A percentile compares a stretch with the other conserved stretches of the same genome.
phyloP scores from a whole-genome alignment of 108 stramenopile species.

The Fragilariopsis cylindrus region DNA sequence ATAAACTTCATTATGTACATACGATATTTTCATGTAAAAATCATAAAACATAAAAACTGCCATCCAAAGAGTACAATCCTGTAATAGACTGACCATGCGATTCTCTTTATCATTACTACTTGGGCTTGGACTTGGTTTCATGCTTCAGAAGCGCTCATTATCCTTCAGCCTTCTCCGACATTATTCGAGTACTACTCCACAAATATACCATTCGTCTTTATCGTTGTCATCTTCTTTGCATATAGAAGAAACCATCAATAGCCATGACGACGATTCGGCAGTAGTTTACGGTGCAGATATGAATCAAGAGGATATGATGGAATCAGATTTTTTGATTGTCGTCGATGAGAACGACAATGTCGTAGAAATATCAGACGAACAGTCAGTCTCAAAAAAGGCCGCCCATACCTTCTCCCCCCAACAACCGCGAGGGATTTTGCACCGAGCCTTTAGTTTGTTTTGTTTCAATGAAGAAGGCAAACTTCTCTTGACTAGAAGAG shows the following conservation, averaged over 20 bases:
- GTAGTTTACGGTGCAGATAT: conserved; percentile 36
- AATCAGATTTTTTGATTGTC: conserved; percentile 44
- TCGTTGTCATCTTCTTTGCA: not conserved
- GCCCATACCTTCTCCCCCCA: conserved; percentile 39
- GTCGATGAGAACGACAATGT: conserved; percentile 41
- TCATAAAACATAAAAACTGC: not conserved
- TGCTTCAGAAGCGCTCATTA: conserved; percentile 1
- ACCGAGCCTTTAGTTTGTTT: conserved; percentile 88
- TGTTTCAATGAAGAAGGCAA: conserved; percentile 70
- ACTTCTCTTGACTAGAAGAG: conserved; percentile 67
- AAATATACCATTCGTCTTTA: not conserved
- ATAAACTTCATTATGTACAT: not conserved
- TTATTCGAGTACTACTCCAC: not conserved
- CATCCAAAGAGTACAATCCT: not conserved
- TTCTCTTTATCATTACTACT: not conserved
- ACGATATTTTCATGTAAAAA: not conserved
- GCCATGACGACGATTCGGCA: not conserved
- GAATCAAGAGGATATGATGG: conserved; percentile 62
- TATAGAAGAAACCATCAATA: not conserved
- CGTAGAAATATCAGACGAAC: conserved; percentile 17
- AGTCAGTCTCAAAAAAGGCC: conserved; percentile 38
- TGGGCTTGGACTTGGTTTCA: not conserved
- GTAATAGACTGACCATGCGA: not conserved
- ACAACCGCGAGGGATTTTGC: conserved; percentile 49
- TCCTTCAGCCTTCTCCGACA: not conserved